Evolutionary conservation across 495 filamentous ascomycete species (phyloP).

Genomic region (Penicillium soppii): DNA sequence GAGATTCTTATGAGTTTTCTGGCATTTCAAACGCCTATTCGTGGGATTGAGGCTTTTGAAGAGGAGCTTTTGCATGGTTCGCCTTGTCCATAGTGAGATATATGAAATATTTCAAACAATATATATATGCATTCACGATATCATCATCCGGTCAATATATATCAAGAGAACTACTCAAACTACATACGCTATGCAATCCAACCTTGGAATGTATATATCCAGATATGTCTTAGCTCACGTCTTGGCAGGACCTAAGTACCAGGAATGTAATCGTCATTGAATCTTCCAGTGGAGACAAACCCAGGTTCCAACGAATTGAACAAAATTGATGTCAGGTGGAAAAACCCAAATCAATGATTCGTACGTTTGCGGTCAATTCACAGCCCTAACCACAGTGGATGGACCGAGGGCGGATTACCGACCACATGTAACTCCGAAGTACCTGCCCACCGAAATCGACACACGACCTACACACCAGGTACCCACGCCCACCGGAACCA

Average conservation of each 20-base stretch:
- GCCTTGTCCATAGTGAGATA: no score
- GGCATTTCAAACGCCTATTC: constrained; percentile 30
- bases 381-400: no score
- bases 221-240: no score
- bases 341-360: no score
- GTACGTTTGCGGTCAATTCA: background rate
- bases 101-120: no score
- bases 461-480: background rate
- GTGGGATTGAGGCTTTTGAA: constrained; percentile 37
- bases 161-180: no score
- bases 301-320: no score
- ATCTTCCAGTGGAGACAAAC: background rate
- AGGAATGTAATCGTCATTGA: constrained; percentile 23
- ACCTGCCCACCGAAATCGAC: background rate
- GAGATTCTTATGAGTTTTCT: constrained; percentile 44
- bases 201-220: no score
- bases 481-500: background rate
- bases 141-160: no score
- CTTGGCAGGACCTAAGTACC: constrained; percentile 16
- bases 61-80: constrained; percentile 21
- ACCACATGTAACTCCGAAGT: background rate
- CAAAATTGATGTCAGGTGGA: no score
- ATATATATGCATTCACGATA: no score
- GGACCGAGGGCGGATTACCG: background rate
- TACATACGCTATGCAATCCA: no score